Conservation (phyloP, 1,284 basidiomycete species). For the Ustilago cynodontis region DNA sequence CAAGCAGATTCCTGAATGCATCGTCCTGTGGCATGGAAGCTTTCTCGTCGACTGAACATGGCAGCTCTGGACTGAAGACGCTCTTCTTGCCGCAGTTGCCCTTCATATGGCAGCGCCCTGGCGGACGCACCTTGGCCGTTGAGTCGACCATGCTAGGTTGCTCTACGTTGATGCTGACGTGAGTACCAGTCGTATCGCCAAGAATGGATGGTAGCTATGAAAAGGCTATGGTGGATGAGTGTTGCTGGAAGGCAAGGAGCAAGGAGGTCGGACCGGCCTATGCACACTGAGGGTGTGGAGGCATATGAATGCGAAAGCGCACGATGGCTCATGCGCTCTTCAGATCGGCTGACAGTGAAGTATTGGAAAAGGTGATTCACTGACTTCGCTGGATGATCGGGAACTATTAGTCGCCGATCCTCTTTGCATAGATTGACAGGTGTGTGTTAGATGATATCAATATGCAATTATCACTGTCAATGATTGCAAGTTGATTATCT, state of each 20-base stretch:
- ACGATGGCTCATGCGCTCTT: too few relatives aligned
- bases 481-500: too few relatives aligned
- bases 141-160: conserved; percentile 1
- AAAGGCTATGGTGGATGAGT: background rate
- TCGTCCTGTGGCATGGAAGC: conserved; percentile 22
- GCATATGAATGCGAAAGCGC: background rate
- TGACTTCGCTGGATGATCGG: too few relatives aligned
- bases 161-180: background rate
- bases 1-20: conserved; percentile 71
- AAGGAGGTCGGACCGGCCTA: background rate
- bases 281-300: background rate
- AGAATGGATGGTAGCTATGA: background rate
- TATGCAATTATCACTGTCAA: too few relatives aligned
- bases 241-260: background rate
- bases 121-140: conserved; percentile 29
- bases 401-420: too few relatives aligned
- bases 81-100: conserved; percentile 64
- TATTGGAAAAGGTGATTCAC: too few relatives aligned
- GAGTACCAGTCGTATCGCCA: background rate
- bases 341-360: too few relatives aligned
- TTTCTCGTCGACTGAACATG: conserved; percentile 55
- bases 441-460: too few relatives aligned
- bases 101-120: conserved; percentile 60
- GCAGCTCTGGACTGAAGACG: conserved; percentile 58
- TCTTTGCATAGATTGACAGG: too few relatives aligned